phyloP scores from a whole-genome alignment of 2,329 filamentous ascomycete genomes.

The Penicillium sp. region DNA sequence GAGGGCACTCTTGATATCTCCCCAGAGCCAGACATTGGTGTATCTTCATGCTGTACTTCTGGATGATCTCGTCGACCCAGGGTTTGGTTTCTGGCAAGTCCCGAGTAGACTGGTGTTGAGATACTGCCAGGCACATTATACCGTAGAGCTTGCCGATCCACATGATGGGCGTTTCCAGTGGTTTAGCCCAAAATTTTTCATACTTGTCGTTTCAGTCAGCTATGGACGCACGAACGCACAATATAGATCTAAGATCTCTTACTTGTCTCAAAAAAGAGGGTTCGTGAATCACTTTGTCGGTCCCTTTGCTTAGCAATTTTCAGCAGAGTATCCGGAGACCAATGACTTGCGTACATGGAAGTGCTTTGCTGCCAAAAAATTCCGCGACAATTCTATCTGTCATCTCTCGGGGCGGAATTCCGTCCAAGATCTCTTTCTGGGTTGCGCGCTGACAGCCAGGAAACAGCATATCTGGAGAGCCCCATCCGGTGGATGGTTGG shows the following conservation, averaged over 20 bases:
- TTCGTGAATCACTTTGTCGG: constrained; percentile 10
- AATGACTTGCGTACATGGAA: constrained; percentile 9
- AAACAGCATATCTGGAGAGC: constrained; percentile 4
- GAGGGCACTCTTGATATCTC: constrained; percentile 6
- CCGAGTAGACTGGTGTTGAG: constrained; percentile 1
- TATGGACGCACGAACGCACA: too few species aligned
- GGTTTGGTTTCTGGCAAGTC: constrained; percentile 1
- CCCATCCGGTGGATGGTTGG: neutral
- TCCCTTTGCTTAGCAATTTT: neutral
- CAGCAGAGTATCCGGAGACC: too few species aligned
- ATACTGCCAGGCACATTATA: constrained; percentile 5
- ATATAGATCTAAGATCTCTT: neutral
- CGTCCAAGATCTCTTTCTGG: constrained; percentile 14
- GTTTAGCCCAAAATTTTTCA: constrained; percentile 10
- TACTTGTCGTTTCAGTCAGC: too few species aligned
- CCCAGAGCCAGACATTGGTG: constrained; percentile 10
- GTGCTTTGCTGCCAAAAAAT: constrained; percentile 17
- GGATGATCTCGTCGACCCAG: constrained; percentile 30
- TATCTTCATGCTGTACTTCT: constrained; percentile 48
- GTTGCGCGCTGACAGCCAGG: constrained; percentile 1
- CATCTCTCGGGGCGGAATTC: constrained; percentile 13
- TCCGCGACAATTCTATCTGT: constrained; percentile 19
- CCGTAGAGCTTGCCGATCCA: constrained; percentile 14
- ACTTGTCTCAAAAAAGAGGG: constrained; percentile 12
- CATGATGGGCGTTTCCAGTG: constrained; percentile 3